Base-by-base conservation (phyloP, 2,329 filamentous ascomycete species). In the Cordyceps fumosorosea region DNA sequence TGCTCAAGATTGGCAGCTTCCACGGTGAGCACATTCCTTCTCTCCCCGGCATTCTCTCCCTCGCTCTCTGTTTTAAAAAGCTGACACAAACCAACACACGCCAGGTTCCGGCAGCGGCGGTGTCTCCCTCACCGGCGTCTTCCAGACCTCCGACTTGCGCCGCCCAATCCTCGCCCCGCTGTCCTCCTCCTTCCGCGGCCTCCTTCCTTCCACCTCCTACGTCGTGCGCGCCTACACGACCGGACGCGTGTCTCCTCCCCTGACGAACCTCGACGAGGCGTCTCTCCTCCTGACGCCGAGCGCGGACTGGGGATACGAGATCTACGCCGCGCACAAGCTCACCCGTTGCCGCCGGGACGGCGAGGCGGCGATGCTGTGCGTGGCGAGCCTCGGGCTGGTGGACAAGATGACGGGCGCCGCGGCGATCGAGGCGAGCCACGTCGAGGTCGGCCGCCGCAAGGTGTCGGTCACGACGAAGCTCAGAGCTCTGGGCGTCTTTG, bases 321-420 rank as follows among this genome's bases (percentile, higher is more conserved):
- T 97, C 59, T 78, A 96, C 10, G 89, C 87, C 0, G 89, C 89
- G 0, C 89, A 88, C 65, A 88, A 89, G 0, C 73, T 92, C 2
- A 79, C 80, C 0, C 73, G 78, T 0, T 86, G 12, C 18, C 34
- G 93, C 65, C 29, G 29, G 29, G 29, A 29, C 5, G 29, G 73
- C 76, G 1, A 77, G 76, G n/a, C 65, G 72, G 22, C 69, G 68
- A 24, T 64, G 29, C 67, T 40, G 66, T 65, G 76, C 50, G 78
- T 93, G 1, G 86, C 90, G 0, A 86, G 89, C 20, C 74, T 98
- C 0, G 93, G 93, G 0, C 78, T 98, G 2, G 66, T 96, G 3
- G 89, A 84, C 2, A 96, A 97, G 74, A 96, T 98, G 90, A 91
- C 91, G 0, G 93, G 92, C 0, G 86, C 88, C 0, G 92, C 91